Evolutionary conservation across 805 yeast genomes (phyloP), one percentile per base, ranked within the genome.

Genomic region (Teunomyces funiuensis): DNA sequence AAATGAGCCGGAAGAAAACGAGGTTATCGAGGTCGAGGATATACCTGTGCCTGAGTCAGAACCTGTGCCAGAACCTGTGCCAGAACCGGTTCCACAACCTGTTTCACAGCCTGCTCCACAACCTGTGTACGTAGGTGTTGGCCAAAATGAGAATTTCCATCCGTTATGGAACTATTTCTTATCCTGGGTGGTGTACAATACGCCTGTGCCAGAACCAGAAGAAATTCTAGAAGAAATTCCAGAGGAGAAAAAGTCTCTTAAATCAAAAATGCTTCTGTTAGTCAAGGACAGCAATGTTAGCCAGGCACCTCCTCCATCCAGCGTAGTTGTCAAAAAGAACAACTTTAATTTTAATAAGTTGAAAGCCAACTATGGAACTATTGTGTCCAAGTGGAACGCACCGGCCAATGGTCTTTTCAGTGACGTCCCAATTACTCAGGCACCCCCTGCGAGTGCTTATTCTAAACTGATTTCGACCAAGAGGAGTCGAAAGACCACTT

Each of bases 101-200:
- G 23, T 13, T 9, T 8, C 9, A 15, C 18, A 13, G 4, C 19
- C 13, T 13, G 3, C 34, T 3, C 23, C 22, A 18, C 15, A 15
- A 13, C 23, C 6, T 9, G 7, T 17, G 25, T 15, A 30, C 26
- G 6, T 13, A 13, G 23, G 14, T 6, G 33, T 28, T 4, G 50
- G 46, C 6, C 50, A 51, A 10, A 45, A 50, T 23, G 59, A 60
- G 5, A 46, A 63, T 11, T 67, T 66, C 40, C 60, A 60, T 40
- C 73, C 73, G 3, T 41, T 55, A 8, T 69, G 74, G 74, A 61
- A 59, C 38, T 63, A 61, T 42, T 22, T 67, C 13, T 53, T 69
- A 16, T 63, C 71, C 7, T 66, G 69, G 67, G 41, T 69, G 2
- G 65, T 58, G 3, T 66, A 66, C 45, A 57, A 61, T 4, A 29